These are phyloP conservation scores for Beauveria sp. DNA, from an alignment of 2,329 filamentous ascomycete genomes.

Conservation along the genomic window DNA sequence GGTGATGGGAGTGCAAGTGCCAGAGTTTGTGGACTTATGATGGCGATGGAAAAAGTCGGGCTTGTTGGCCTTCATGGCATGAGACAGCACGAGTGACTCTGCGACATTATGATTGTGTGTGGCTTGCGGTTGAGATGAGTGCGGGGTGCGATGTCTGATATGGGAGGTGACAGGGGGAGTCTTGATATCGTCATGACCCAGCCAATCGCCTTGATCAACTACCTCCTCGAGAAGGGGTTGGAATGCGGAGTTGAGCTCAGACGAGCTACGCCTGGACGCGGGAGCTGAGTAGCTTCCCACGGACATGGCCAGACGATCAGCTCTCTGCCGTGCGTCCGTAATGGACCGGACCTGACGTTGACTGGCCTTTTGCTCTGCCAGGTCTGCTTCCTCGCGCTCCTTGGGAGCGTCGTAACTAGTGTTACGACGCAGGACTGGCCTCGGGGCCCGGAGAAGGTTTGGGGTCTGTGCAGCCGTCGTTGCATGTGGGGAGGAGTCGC, in stretches of 20 bases:
- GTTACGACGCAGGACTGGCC: conserved; percentile 33
- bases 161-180: conserved; percentile 6
- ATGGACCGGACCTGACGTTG: conserved; percentile 32
- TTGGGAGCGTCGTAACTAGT: conserved; percentile 35
- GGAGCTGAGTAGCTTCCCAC: conserved; percentile 31
- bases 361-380: conserved; percentile 29
- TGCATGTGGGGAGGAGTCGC: neutral
- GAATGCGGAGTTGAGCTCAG: conserved; percentile 25
- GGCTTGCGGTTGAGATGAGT: conserved; percentile 15
- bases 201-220: conserved; percentile 18
- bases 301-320: conserved; percentile 31
- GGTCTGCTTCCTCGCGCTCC: conserved; percentile 32
- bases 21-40: conserved; percentile 21
- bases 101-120: conserved; percentile 21
- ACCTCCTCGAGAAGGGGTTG: conserved; percentile 25
- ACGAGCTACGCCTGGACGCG: conserved; percentile 28
- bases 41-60: conserved; percentile 24
- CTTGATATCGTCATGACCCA: conserved; percentile 15
- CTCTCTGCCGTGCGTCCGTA: conserved; percentile 31
- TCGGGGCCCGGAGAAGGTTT: conserved; percentile 5
- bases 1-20: conserved; percentile 29
- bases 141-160: conserved; percentile 19
- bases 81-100: conserved; percentile 28
- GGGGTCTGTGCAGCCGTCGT: conserved; percentile 4
- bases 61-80: conserved; percentile 22